Percentiles rank a stretch among this genome's conserved stretches.
Conservation (phyloP, 208 protist genomes). For the Trichomonas gallinae region DNA sequence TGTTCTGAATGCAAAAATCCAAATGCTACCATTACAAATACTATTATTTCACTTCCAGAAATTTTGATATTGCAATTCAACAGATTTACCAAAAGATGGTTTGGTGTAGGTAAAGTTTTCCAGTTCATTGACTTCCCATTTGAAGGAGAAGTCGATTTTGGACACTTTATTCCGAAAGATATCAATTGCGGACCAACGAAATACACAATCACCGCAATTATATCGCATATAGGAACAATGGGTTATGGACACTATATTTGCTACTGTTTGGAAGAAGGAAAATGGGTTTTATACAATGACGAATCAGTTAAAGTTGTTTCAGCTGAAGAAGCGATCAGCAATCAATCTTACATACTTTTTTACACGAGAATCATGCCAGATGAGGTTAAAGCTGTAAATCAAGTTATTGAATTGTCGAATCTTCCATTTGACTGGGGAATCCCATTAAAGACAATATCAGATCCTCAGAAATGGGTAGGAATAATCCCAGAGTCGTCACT, state of each 20-base stretch:
- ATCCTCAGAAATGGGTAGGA: not conserved
- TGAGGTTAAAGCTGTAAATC: not conserved
- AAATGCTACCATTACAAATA: not conserved
- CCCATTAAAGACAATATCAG: not conserved
- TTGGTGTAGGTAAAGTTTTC: not conserved
- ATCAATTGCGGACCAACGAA: not conserved
- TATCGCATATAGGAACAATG: not conserved
- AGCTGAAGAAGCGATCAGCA: not conserved
- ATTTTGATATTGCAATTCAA: not conserved
- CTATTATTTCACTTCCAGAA: not conserved
- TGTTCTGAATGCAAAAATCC: not conserved
- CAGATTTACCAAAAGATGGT: not conserved
- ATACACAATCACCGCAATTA: not conserved
- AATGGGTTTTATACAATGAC: not conserved
- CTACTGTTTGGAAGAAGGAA: not conserved
- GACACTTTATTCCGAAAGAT: not conserved
- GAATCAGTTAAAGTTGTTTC: not conserved
- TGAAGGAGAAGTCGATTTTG: not conserved
- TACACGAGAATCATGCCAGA: not conserved
- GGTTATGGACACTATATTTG: not conserved
- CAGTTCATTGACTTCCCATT: not conserved
- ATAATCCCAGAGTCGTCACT: not conserved
- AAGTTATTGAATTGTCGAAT: not conserved
- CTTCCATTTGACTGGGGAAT: not conserved
- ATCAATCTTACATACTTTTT: not conserved